Evolutionary conservation across 2,329 filamentous ascomycete species (phyloP), one percentile per base, ranked within the genome.

Genomic region (Eutypella sp.): DNA sequence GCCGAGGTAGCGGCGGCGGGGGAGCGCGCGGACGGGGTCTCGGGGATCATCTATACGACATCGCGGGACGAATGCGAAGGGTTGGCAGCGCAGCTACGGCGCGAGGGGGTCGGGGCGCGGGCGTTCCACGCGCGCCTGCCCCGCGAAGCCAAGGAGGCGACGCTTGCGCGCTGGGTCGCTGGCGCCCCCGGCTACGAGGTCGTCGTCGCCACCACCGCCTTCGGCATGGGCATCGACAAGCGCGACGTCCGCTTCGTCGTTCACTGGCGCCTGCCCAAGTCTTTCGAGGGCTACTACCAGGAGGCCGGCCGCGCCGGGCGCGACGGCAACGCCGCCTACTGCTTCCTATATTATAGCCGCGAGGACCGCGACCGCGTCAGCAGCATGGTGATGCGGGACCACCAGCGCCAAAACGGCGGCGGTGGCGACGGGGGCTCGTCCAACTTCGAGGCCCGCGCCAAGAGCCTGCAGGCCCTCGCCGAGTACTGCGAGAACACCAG

Each of bases 151-250:
- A 90, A 89, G 59, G 84, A 87, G 54, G 79, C 86, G 47, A 85
- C 85, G 2, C 73, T 91, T 4, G 67, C 76, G 15, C 77, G 78
- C 16, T 92, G 87, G 87, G 82, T 90, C 39, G 74, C 76, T 45
- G 87, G 89, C 62, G 78, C 81, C 44, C 74, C 78, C 22, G 86
- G 86, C 1, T 96, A 93, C 67, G 90, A 93, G 63, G 82, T 97
- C 41, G 92, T 97, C 49, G 90, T 96, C 23, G 92, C 92, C 2
- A 97, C 92, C 0, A 97, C 89, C 1, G 92, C 92, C 0, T 97
- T 97, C 59, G 92, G 92, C 2, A 97, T 97, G 92, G 92, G 92
- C 22, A 96, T 97, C 53, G 91, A 97, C 66, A 96, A 96, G 66
- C 83, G 93, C 43, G 86, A 95, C 56, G 92, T 97, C 10, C 86